These are phyloP conservation scores for Penicillium sp. DNA, from an alignment of 2,329 filamentous ascomycete species.

Conservation along the genomic window DNA sequence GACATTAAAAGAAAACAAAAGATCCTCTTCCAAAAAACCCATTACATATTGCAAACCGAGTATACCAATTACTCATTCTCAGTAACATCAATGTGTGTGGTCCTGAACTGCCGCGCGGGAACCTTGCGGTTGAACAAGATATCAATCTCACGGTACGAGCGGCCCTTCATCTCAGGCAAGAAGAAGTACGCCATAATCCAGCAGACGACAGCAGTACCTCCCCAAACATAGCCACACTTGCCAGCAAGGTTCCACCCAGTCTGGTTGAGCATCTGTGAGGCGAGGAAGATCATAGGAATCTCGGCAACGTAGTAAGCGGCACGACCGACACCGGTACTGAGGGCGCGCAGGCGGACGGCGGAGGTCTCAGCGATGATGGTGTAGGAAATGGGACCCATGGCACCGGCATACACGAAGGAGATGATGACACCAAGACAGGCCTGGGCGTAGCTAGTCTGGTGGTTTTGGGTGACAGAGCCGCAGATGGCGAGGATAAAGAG, in stretches of 20 bases:
- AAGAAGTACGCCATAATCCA: slow-evolving; percentile 46
- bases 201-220: slow-evolving; percentile 45
- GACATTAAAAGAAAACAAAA: background rate
- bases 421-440: slow-evolving; percentile 42
- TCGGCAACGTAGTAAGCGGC: slow-evolving; percentile 46
- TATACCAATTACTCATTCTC: slow-evolving; percentile 41
- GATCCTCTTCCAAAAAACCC: too few relatives aligned
- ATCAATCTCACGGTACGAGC: slow-evolving; percentile 50
- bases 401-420: slow-evolving; percentile 42
- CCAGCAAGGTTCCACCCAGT: slow-evolving; percentile 46
- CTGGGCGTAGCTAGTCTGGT: slow-evolving; percentile 41
- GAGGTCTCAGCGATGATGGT: slow-evolving; percentile 44
- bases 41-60: background rate
- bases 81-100: slow-evolving; percentile 45
- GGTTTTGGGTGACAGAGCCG: slow-evolving; percentile 37
- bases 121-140: slow-evolving; percentile 49
- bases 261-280: slow-evolving; percentile 43
- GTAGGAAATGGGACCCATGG: slow-evolving; percentile 41
- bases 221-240: slow-evolving; percentile 54
- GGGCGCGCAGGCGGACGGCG: slow-evolving; percentile 39
- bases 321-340: slow-evolving; percentile 43
- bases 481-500: slow-evolving; percentile 41
- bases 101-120: slow-evolving; percentile 48
- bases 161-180: slow-evolving; percentile 49
- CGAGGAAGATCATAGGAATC: slow-evolving; percentile 45